Conservation (phyloP, 345 rosid species). For the Eucalyptus caleyi region DNA sequence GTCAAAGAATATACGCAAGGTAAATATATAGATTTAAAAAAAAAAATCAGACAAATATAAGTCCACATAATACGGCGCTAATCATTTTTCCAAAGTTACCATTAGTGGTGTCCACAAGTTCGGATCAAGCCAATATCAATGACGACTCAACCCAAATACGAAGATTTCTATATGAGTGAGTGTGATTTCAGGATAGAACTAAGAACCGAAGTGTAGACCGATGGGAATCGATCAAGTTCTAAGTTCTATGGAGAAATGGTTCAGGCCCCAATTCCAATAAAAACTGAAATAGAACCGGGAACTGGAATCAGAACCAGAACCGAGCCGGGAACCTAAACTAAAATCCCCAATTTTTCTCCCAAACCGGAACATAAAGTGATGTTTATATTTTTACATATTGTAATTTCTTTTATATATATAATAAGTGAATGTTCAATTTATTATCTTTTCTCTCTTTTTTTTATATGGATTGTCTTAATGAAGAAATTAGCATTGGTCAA, state of each 20-base stretch:
- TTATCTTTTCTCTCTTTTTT: too few species aligned
- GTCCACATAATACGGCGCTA: background rate
- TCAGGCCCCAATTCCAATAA: accelerated
- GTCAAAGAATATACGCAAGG: background rate
- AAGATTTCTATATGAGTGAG: too few species aligned
- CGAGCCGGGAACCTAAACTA: accelerated
- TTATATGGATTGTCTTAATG: too few species aligned
- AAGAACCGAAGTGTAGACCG: accelerated
- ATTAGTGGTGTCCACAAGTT: background rate
- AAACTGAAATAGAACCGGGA: accelerated
- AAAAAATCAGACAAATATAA: background rate
- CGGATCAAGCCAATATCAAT: accelerated
- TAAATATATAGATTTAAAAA: background rate
- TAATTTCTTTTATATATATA: too few species aligned
- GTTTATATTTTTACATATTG: too few species aligned
- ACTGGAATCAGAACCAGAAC: accelerated
- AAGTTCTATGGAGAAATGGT: too few species aligned
- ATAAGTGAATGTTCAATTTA: too few species aligned
- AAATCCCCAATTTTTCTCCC: too few species aligned
- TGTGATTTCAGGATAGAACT: too few species aligned
- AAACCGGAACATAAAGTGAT: too few species aligned
- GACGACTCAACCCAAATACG: accelerated
- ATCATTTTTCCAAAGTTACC: background rate
- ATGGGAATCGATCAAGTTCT: too few species aligned
- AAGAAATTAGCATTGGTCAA: too few species aligned